phyloP scores from a whole-genome alignment of 306 rosid species.

The Cucurbita moschata region DNA sequence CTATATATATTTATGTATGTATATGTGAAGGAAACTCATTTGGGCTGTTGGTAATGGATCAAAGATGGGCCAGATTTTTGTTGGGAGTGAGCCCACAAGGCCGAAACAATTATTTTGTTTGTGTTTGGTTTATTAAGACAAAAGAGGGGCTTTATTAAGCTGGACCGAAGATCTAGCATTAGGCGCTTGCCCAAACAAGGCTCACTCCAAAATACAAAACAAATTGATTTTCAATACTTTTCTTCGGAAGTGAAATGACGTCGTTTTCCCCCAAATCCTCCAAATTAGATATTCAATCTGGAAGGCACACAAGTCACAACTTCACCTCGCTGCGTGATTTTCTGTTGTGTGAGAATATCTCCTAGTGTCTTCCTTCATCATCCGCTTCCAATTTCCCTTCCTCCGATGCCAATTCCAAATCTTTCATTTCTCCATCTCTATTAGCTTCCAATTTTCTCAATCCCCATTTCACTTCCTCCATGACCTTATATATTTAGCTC shows the following conservation, averaged over 20 bases:
- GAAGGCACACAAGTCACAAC: neutral
- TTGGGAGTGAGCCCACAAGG: no score
- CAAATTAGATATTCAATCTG: conserved; percentile 2
- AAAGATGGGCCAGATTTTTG: no score
- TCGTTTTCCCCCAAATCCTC: neutral
- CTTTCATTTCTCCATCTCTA: conserved; percentile 9
- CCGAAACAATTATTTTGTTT: no score
- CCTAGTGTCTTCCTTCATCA: neutral
- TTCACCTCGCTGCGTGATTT: neutral
- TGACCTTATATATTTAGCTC: conserved; percentile 8
- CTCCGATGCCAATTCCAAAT: conserved; percentile 14
- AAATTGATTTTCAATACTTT: no score
- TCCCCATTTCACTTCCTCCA: neutral
- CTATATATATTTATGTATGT: no score
- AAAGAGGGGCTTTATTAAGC: no score
- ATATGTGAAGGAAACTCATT: no score
- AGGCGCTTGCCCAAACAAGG: no score
- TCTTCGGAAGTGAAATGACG: neutral
- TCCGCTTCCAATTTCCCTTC: neutral
- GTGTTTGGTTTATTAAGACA: no score
- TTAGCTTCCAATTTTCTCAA: conserved; percentile 3
- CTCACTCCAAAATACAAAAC: no score
- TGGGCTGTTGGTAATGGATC: no score
- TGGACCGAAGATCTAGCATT: no score
- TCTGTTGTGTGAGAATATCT: neutral